These are phyloP conservation scores for Aspergillus persii DNA, from an alignment of 2,329 filamentous ascomycete species.

Conservation along the genomic window DNA sequence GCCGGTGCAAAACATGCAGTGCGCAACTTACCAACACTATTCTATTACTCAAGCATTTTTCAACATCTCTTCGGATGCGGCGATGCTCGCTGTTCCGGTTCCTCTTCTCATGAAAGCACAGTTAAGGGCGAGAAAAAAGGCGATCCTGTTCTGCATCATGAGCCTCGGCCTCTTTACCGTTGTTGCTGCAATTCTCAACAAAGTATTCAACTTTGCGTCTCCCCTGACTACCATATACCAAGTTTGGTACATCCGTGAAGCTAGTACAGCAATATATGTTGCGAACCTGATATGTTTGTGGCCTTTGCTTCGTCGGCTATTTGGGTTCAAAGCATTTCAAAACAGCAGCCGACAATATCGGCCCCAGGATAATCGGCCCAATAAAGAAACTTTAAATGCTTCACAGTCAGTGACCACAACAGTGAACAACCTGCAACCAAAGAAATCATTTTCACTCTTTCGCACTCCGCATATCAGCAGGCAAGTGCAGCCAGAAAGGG, in stretches of 20 bases:
- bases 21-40: conserved; percentile 42
- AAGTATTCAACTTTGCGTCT: conserved; percentile 43
- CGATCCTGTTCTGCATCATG: conserved; percentile 36
- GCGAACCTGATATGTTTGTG: conserved; percentile 44
- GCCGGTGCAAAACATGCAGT: conserved; percentile 40
- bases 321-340: conserved; percentile 28
- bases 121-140: conserved; percentile 34
- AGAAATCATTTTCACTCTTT: conserved; percentile 19
- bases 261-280: conserved; percentile 43
- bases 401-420: conserved; percentile 8
- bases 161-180: conserved; percentile 42
- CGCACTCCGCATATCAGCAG: conserved; percentile 12
- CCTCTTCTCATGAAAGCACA: conserved; percentile 37
- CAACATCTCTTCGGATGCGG: conserved; percentile 42
- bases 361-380: conserved; percentile 9
- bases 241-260: conserved; percentile 45
- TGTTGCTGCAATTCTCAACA: conserved; percentile 49
- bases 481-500: conserved; percentile 7
- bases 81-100: conserved; percentile 40
- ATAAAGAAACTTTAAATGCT: conserved; percentile 17
- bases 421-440: conserved; percentile 14
- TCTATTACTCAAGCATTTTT: conserved; percentile 46
- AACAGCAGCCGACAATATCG: conserved; percentile 26
- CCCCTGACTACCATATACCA: conserved; percentile 39
- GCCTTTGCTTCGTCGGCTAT: conserved; percentile 30